Evolutionary conservation across 2,329 filamentous ascomycete species (phyloP).

Genomic region (Macrophomina phaseolina): DNA sequence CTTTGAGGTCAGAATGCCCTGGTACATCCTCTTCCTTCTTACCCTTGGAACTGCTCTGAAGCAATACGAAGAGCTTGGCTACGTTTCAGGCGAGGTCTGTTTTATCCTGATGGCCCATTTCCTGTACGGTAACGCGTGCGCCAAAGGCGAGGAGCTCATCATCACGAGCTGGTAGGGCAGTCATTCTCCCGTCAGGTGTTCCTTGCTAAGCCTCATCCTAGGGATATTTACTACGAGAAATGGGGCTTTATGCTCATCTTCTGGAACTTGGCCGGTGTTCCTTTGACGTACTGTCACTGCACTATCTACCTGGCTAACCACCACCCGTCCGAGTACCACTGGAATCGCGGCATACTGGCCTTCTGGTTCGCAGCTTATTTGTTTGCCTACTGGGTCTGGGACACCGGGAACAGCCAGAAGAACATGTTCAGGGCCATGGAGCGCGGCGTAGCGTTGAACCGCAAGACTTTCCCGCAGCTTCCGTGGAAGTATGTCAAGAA

Average conservation of each 20-base stretch:
- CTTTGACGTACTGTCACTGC: constrained; percentile 91
- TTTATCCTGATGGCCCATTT: constrained; percentile 90
- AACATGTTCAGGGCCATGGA: constrained; percentile 86
- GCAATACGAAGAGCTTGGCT: constrained; percentile 84
- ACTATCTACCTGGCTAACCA: constrained; percentile 71
- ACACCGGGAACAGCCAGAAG: constrained; percentile 91
- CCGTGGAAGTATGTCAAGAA: constrained; percentile 82
- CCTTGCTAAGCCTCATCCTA: constrained; percentile 35
- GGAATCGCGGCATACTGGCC: constrained; percentile 71
- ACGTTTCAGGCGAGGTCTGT: constrained; percentile 81
- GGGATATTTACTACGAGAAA: constrained; percentile 97
- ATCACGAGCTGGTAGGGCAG: constrained; percentile 74
- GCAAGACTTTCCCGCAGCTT: constrained; percentile 80
- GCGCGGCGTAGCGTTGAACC: constrained; percentile 62
- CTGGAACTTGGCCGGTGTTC: constrained; percentile 93
- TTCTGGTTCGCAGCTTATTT: constrained; percentile 33
- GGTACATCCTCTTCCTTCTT: constrained; percentile 86
- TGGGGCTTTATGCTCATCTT: constrained; percentile 98
- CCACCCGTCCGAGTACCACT: constrained; percentile 60
- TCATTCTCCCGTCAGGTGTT: not conserved
- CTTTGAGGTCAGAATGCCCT: constrained; percentile 88
- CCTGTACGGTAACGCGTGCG: constrained; percentile 89
- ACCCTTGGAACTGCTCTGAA: constrained; percentile 76
- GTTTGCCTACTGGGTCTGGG: constrained; percentile 84
- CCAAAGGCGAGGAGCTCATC: constrained; percentile 91